Evolutionary conservation across 2,329 filamentous ascomycete genomes (phyloP).

Genomic region (Ophiobolus disseminans): DNA sequence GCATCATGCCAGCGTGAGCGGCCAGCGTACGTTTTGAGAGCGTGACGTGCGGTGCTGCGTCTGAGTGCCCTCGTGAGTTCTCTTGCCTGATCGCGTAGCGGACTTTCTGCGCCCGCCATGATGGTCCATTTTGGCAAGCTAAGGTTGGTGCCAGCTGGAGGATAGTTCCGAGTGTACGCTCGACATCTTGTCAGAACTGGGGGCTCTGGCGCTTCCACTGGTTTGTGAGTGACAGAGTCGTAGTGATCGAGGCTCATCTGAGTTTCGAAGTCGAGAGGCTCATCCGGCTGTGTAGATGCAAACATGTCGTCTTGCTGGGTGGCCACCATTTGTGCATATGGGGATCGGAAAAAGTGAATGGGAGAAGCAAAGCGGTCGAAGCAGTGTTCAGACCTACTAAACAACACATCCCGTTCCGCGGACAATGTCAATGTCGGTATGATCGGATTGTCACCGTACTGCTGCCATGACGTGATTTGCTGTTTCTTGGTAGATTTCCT

Average conservation of each 20-base stretch:
- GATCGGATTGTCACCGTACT: conserved; percentile 28
- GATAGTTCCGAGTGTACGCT: conserved; percentile 51
- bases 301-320: conserved; percentile 33
- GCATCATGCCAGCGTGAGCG: conserved; percentile 32
- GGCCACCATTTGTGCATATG: conserved; percentile 39
- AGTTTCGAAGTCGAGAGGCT: conserved; percentile 39
- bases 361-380: conserved; percentile 61
- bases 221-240: conserved; percentile 23
- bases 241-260: conserved; percentile 40
- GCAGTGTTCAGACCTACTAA: conserved; percentile 52
- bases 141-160: conserved; percentile 49
- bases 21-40: conserved; percentile 30
- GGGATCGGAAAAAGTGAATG: conserved; percentile 59
- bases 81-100: conserved; percentile 49
- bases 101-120: conserved; percentile 46
- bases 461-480: conserved; percentile 36
- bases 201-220: conserved; percentile 14
- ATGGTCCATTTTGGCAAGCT: conserved; percentile 52
- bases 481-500: conserved; percentile 28
- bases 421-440: conserved; percentile 42
- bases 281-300: conserved; percentile 36
- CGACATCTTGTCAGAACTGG: conserved; percentile 39
- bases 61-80: conserved; percentile 52
- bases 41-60: conserved; percentile 49
- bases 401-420: conserved; percentile 48